These are phyloP conservation scores for Arthrobotrys sinensis DNA, from an alignment of 2,329 filamentous ascomycete species.

Conservation along the genomic window DNA sequence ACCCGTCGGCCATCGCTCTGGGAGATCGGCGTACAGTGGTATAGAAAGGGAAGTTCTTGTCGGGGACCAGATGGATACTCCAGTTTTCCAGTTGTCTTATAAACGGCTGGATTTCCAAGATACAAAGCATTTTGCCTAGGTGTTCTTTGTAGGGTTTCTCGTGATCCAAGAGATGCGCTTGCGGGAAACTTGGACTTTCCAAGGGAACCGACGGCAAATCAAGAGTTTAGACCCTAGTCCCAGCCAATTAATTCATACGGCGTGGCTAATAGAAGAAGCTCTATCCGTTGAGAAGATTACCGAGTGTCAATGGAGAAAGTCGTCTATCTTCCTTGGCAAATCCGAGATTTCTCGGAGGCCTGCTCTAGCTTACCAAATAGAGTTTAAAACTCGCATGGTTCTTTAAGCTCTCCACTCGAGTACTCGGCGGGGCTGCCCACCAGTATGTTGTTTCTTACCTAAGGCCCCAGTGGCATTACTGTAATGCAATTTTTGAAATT, in stretches of 20 bases:
- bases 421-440: background rate
- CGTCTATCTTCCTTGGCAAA: slow-evolving; percentile 5
- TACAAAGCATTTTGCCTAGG: background rate
- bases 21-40: slow-evolving; percentile 28
- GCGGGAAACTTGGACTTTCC: background rate
- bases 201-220: background rate
- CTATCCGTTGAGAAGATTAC: slow-evolving; percentile 11
- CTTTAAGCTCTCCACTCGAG: background rate
- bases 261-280: background rate
- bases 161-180: background rate
- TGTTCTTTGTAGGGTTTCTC: background rate
- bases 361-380: background rate
- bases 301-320: slow-evolving; percentile 3
- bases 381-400: background rate
- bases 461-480: background rate
- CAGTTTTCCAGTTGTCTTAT: slow-evolving; percentile 1
- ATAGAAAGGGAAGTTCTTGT: background rate
- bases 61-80: background rate
- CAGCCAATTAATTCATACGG: background rate
- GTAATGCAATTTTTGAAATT: slow-evolving; percentile 1
- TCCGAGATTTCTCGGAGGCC: background rate
- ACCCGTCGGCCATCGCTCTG: background rate
- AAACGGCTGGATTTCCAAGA: background rate
- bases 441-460: background rate
- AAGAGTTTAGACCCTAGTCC: background rate